Evolutionary conservation across 1,284 basidiomycete genomes (phyloP).

Genomic region (Rhodotorula sp.): DNA sequence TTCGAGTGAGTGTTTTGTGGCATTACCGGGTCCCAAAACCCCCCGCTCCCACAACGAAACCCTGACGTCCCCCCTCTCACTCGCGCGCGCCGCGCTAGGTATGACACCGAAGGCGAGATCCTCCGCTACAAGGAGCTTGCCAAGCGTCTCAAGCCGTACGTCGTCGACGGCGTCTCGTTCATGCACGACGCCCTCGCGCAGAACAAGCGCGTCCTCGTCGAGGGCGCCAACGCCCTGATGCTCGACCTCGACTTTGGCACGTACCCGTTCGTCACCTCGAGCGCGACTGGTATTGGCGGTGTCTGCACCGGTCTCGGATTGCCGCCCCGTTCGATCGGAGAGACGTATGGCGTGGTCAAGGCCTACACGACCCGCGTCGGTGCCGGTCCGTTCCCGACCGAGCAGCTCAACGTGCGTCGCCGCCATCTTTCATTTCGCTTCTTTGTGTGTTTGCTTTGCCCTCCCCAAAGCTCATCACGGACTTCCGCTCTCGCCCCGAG

Average conservation of each 20-base stretch:
- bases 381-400: constrained; percentile 94
- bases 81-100: constrained; percentile 48
- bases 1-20: constrained; percentile 61
- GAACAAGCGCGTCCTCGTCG: constrained; percentile 82
- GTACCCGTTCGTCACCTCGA: constrained; percentile 95
- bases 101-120: constrained; percentile 97
- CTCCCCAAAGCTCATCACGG: not conserved
- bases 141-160: constrained; percentile 79
- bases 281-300: constrained; percentile 86
- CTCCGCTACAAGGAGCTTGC: constrained; percentile 85
- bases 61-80: too few relatives aligned
- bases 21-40: too few relatives aligned
- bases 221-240: constrained; percentile 98
- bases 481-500: not conserved
- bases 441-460: not conserved
- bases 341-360: constrained; percentile 88
- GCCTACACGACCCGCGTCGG: constrained; percentile 98
- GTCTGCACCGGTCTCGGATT: constrained; percentile 95
- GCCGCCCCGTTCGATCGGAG: constrained; percentile 80
- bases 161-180: constrained; percentile 82
- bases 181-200: constrained; percentile 70
- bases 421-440: not conserved
- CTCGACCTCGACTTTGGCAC: constrained; percentile 97
- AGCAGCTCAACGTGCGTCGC: constrained; percentile 75
- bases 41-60: too few relatives aligned